These are phyloP conservation scores for Trichoderma atrobrunneum DNA, from an alignment of 2,329 filamentous ascomycete species.

Conservation along the genomic window DNA sequence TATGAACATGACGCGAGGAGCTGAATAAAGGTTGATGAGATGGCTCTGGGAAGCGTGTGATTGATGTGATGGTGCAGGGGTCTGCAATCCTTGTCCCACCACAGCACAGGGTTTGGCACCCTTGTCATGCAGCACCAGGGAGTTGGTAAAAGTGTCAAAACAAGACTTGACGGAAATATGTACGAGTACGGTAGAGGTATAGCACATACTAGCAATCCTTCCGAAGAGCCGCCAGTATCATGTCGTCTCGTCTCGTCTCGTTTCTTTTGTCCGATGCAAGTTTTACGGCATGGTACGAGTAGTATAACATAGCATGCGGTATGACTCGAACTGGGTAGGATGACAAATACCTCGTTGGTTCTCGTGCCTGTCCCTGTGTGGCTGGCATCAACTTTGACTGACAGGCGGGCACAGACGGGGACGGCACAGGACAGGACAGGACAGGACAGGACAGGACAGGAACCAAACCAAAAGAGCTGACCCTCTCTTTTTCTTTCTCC, in stretches of 20 bases:
- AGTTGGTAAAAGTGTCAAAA: constrained; percentile 16
- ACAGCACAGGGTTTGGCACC: background rate
- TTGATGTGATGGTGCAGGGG: constrained; percentile 15
- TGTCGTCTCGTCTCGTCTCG: background rate
- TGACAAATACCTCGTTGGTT: background rate
- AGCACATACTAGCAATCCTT: background rate
- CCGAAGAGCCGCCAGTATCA: constrained; percentile 5
- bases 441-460: background rate
- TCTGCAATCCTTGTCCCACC: background rate
- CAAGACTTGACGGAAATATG: constrained; percentile 8
- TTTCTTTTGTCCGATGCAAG: background rate
- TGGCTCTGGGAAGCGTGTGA: constrained; percentile 12
- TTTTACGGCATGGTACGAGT: too few relatives aligned
- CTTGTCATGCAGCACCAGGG: constrained; percentile 15
- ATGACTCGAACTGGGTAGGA: background rate
- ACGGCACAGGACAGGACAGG: background rate
- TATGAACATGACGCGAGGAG: constrained; percentile 7
- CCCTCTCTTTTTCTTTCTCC: background rate
- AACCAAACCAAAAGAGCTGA: background rate
- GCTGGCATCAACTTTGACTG: background rate
- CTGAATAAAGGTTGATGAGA: constrained; percentile 14
- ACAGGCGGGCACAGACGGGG: background rate
- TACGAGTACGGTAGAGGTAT: background rate
- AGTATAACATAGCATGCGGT: background rate
- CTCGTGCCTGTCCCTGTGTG: background rate